A percentile compares a stretch with the other conserved stretches of the same genome.
Evolutionary conservation across 176 grass and related monocot species (phyloP).

Genomic region (Musa itinerans): DNA sequence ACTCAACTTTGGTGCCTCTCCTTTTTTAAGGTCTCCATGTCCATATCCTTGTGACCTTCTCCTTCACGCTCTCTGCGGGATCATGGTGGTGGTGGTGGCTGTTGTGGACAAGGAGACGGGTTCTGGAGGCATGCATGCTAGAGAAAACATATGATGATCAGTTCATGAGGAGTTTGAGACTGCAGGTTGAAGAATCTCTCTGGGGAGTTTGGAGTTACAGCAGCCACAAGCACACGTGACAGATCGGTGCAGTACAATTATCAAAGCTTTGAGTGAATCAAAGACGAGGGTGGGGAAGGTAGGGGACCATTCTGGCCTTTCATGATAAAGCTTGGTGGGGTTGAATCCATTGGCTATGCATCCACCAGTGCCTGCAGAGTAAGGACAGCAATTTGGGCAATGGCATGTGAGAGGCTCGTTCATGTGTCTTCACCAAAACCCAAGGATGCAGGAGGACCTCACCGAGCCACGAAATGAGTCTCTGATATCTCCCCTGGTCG

Average conservation of each 20-base stretch:
- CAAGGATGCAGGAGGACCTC: no score
- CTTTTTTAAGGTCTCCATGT: neutral
- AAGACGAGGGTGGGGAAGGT: neutral
- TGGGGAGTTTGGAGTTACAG: neutral
- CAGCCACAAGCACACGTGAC: neutral
- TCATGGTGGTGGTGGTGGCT: neutral
- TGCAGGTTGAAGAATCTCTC: no score
- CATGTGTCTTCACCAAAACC: neutral
- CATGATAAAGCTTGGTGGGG: neutral
- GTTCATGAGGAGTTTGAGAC: no score
- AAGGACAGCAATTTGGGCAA: neutral
- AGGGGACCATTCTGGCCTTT: neutral
- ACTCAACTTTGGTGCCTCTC: no score
- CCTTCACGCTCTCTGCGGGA: neutral
- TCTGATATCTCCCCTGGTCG: neutral
- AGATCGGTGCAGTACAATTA: neutral
- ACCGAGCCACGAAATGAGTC: neutral
- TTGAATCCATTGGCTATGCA: neutral
- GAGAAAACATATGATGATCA: no score
- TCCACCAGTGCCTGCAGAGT: neutral
- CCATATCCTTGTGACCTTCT: neutral
- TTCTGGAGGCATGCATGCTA: neutral
- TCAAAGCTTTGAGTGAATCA: neutral
- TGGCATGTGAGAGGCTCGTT: neutral
- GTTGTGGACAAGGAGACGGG: neutral